These are phyloP conservation scores for Pichia californica DNA, from an alignment of 805 yeast genomes.

Conservation along the genomic window DNA sequence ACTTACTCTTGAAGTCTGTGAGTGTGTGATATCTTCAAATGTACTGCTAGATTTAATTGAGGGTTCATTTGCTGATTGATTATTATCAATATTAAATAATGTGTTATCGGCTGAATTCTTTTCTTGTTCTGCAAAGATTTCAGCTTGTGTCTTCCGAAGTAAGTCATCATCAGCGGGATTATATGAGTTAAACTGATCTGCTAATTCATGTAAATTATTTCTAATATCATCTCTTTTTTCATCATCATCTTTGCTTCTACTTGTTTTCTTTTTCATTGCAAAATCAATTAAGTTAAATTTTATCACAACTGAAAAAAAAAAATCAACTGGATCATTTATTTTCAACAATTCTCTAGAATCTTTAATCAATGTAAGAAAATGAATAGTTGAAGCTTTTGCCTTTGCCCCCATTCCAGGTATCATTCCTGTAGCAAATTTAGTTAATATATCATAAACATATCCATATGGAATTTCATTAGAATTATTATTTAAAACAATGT, in stretches of 20 bases:
- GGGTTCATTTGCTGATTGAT: too few relatives aligned
- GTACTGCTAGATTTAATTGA: too few relatives aligned
- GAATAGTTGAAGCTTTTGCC: slow-evolving; percentile 21
- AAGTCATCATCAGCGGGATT: slow-evolving; percentile 21
- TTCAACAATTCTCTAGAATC: slow-evolving; percentile 14
- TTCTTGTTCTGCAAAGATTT: slow-evolving; percentile 5
- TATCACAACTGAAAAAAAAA: slow-evolving; percentile 19
- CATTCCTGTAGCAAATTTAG: slow-evolving; percentile 12
- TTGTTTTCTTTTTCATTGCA: slow-evolving; percentile 16
- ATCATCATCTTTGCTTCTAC: slow-evolving; percentile 17
- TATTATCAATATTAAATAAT: too few relatives aligned
- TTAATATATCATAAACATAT: slow-evolving; percentile 7
- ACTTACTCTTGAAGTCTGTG: too few relatives aligned
- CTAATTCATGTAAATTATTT: slow-evolving; percentile 25
- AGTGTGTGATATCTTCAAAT: too few relatives aligned
- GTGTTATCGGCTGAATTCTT: too few relatives aligned
- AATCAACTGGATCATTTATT: slow-evolving; percentile 3
- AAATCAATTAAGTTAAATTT: slow-evolving; percentile 18
- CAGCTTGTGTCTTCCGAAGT: slow-evolving; percentile 19
- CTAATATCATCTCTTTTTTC: slow-evolving; percentile 17
- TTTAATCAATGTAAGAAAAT: slow-evolving; percentile 27
- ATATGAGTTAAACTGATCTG: slow-evolving; percentile 23
- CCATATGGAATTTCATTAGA: not conserved
- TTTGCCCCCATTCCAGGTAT: slow-evolving; percentile 16
- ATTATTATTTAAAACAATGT: slow-evolving; percentile 1